Conservation (phyloP, 1,284 basidiomycete species). For the Trametes sp. region DNA sequence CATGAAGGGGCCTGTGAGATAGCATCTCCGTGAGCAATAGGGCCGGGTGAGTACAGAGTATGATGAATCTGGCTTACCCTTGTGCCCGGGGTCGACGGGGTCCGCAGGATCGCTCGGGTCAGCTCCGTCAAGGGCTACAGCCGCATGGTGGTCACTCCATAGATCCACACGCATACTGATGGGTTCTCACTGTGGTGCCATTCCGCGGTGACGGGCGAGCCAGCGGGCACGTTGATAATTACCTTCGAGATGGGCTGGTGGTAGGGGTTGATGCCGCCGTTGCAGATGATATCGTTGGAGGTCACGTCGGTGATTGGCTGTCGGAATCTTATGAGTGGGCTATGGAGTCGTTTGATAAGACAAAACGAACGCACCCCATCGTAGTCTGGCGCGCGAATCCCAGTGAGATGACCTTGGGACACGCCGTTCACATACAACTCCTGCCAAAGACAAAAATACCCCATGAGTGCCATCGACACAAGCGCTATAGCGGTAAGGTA, state of each 20-base stretch:
- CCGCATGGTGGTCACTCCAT: neutral
- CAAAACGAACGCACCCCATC: conserved; percentile 48
- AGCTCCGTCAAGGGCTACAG: conserved; percentile 49
- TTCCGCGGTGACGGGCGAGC: conserved; percentile 58
- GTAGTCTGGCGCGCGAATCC: conserved; percentile 57
- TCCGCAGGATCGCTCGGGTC: conserved; percentile 54
- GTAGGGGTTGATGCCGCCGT: conserved; percentile 67
- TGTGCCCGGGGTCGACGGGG: conserved; percentile 61
- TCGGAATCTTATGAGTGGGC: neutral
- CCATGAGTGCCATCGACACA: neutral
- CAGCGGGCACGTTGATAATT: conserved; percentile 59
- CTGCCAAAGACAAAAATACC: conserved; percentile 29
- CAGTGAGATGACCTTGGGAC: conserved; percentile 53
- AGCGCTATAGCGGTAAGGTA: neutral
- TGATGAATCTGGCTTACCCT: too few relatives aligned
- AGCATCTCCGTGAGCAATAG: neutral
- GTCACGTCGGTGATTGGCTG: conserved; percentile 62
- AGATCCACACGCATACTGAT: too few relatives aligned
- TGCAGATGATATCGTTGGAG: conserved; percentile 65
- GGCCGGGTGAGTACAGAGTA: too few relatives aligned
- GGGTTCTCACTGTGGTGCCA: conserved; percentile 57
- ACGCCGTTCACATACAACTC: conserved; percentile 57
- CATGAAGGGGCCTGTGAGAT: conserved; percentile 52
- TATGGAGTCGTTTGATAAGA: neutral
- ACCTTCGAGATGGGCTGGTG: conserved; percentile 57